Percentiles rank a stretch among this genome's conserved stretches.
These are phyloP conservation scores for Paramecium octaurelia DNA, from an alignment of 73 alveolate species.

Conservation along the genomic window DNA sequence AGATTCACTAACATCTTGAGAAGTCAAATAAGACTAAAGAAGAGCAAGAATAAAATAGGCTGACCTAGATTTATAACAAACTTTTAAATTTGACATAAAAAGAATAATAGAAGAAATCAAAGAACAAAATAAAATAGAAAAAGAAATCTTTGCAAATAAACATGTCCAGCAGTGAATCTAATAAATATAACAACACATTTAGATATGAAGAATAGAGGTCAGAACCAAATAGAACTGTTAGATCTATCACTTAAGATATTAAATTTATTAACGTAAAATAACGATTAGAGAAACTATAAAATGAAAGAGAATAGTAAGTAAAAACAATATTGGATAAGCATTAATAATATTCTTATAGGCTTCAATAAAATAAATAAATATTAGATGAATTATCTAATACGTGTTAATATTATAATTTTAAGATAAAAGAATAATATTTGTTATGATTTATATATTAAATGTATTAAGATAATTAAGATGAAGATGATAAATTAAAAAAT, in stretches of 20 bases:
- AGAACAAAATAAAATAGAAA: not conserved
- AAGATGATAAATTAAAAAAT: not conserved
- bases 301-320: not conserved
- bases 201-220: not conserved
- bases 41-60: not conserved
- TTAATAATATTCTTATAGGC: not conserved
- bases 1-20: not conserved
- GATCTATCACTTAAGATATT: not conserved
- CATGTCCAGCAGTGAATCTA: not conserved
- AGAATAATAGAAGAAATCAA: not conserved
- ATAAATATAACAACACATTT: not conserved
- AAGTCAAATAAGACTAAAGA: not conserved
- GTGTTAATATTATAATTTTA: not conserved
- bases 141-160: not conserved
- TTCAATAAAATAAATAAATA: not conserved
- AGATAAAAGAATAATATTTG: not conserved
- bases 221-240: not conserved
- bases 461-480: not conserved
- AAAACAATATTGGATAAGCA: not conserved
- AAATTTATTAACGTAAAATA: not conserved
- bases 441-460: not conserved
- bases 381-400: not conserved
- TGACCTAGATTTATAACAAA: not conserved
- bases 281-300: not conserved
- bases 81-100: not conserved